A percentile compares a stretch with the other conserved stretches of the same genome.
Evolutionary conservation across 2,329 filamentous ascomycete genomes (phyloP).

Genomic region (Colletotrichum salicis): DNA sequence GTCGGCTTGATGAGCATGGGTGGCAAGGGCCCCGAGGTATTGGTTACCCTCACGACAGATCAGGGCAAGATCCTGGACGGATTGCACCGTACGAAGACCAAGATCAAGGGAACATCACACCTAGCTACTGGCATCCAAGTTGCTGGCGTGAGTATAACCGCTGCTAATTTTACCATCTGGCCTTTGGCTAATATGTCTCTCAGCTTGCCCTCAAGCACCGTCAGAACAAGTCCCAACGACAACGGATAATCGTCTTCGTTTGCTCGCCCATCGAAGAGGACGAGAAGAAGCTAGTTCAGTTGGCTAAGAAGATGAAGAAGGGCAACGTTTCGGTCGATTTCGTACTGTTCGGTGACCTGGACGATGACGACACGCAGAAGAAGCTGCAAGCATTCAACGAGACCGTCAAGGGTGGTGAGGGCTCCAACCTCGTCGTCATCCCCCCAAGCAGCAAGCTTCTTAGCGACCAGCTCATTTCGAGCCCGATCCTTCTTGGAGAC

Average conservation of each 20-base stretch:
- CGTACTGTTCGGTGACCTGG: slow-evolving; percentile 91
- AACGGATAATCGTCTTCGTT: slow-evolving; percentile 96
- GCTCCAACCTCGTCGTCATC: slow-evolving; percentile 90
- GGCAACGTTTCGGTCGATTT: slow-evolving; percentile 94
- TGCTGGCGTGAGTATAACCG: slow-evolving; percentile 76
- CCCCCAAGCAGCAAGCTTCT: slow-evolving; percentile 91
- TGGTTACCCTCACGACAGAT: slow-evolving; percentile 95
- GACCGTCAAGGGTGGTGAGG: slow-evolving; percentile 89
- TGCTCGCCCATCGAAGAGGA: slow-evolving; percentile 93
- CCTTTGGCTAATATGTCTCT: slow-evolving; percentile 37
- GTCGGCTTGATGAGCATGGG: slow-evolving; percentile 99
- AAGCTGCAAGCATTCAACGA: slow-evolving; percentile 96
- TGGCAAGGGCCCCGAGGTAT: slow-evolving; percentile 94
- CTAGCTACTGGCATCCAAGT: slow-evolving; percentile 95
- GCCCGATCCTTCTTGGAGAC: slow-evolving; percentile 89
- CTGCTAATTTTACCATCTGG: slow-evolving; percentile 23
- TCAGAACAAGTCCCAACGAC: slow-evolving; percentile 95
- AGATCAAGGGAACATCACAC: slow-evolving; percentile 90
- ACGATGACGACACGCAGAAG: slow-evolving; percentile 87
- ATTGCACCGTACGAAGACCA: slow-evolving; percentile 86
- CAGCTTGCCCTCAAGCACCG: slow-evolving; percentile 97
- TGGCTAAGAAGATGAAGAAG: slow-evolving; percentile 99
- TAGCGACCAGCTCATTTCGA: slow-evolving; percentile 89
- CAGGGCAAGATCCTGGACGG: slow-evolving; percentile 95
- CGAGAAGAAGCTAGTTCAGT: slow-evolving; percentile 86